Percentiles rank a stretch among this genome's conserved stretches.
phyloP scores from a whole-genome alignment of 2,329 filamentous ascomycete species.

The Paramyrothecium sp. region DNA sequence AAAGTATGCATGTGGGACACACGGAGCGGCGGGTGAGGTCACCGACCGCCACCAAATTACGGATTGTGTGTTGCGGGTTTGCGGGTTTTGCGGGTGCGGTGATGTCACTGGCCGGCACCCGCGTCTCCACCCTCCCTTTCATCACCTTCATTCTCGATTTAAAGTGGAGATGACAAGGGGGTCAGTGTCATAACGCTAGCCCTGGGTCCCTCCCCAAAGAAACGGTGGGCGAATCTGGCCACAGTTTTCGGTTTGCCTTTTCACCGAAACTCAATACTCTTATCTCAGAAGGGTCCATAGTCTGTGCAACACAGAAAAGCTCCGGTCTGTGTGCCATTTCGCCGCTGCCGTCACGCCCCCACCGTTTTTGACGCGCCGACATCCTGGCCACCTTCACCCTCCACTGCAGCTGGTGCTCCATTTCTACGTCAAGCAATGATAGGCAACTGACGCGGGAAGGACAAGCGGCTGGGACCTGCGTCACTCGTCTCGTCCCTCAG shows the following conservation, averaged over 20 bases:
- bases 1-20: slow-evolving; percentile 6
- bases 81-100: slow-evolving; percentile 9
- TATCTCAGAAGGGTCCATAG: too few relatives aligned
- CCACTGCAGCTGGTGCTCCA: not conserved
- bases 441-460: not conserved
- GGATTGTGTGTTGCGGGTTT: not conserved
- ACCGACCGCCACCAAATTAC: slow-evolving; percentile 12
- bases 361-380: not conserved
- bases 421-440: not conserved
- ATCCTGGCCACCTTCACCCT: not conserved
- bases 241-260: not conserved
- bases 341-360: slow-evolving; percentile 5
- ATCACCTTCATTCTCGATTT: not conserved
- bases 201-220: too few relatives aligned
- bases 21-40: slow-evolving; percentile 16
- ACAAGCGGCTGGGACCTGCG: not conserved
- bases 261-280: too few relatives aligned
- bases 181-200: not conserved
- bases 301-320: too few relatives aligned
- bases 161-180: too few relatives aligned
- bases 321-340: not conserved
- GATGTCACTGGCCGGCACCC: slow-evolving; percentile 17
- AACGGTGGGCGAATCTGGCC: not conserved
- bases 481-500: not conserved
- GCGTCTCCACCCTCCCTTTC: not conserved